Conservation (phyloP, 306 rosid species). For the Astragalus glycyphyllos region DNA sequence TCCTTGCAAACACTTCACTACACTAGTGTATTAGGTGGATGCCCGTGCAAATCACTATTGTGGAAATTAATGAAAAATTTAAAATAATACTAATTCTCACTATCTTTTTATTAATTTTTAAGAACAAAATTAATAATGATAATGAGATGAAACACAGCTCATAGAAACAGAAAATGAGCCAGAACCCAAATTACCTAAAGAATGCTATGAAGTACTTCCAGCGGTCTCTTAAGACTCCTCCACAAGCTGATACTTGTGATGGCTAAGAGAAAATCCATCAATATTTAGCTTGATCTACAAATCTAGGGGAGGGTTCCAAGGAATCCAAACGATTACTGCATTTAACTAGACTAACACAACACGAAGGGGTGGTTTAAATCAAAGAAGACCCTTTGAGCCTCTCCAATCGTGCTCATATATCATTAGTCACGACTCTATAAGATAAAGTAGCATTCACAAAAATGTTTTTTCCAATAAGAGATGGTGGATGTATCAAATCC, state of each 20-base stretch:
- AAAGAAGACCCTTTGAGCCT: constrained; percentile 16
- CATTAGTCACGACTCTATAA: background rate
- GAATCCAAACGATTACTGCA: background rate
- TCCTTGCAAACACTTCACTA: no score
- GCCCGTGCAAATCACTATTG: no score
- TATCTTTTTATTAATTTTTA: no score
- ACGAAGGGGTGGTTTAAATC: background rate
- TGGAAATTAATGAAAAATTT: no score
- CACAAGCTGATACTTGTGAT: background rate
- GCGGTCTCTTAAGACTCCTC: background rate
- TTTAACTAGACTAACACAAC: background rate
- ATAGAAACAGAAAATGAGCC: no score
- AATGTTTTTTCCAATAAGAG: background rate
- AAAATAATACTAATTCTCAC: no score
- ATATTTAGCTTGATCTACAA: background rate
- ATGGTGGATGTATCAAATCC: background rate
- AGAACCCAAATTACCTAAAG: background rate
- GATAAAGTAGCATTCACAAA: background rate
- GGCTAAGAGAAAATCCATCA: background rate
- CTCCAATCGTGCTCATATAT: background rate
- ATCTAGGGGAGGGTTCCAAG: background rate
- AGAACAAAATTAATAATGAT: no score
- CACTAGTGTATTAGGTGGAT: no score
- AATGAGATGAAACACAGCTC: no score
- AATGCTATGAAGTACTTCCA: background rate